Percentiles rank a stretch among this genome's conserved stretches.
Evolutionary conservation across 768 basidiomycete genomes (phyloP).

Genomic region (Tylopilus cervinicoccineus): DNA sequence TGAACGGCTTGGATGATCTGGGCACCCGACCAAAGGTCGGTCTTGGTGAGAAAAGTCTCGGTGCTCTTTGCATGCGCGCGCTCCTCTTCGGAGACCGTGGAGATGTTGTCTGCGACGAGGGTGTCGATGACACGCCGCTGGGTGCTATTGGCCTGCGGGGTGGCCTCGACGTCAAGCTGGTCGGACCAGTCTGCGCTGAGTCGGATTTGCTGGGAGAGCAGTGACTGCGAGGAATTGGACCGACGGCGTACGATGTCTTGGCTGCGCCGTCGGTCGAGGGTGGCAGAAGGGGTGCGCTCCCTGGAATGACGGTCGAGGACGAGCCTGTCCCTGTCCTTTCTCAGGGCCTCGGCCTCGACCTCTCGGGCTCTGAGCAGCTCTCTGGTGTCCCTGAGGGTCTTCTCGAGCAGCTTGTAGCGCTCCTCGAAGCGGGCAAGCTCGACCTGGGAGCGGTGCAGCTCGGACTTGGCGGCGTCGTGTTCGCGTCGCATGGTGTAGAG

Average conservation of each 20-base stretch:
- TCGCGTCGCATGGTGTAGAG: slow-evolving; percentile 46
- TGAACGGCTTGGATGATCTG: slow-evolving; percentile 76
- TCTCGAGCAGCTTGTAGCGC: slow-evolving; percentile 59
- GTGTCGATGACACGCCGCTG: slow-evolving; percentile 15
- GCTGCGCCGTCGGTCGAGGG: slow-evolving; percentile 29
- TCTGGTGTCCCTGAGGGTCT: slow-evolving; percentile 58
- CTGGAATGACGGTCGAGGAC: slow-evolving; percentile 20
- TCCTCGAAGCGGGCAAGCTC: slow-evolving; percentile 59
- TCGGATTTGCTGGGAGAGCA: slow-evolving; percentile 29
- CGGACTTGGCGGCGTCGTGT: slow-evolving; percentile 51
- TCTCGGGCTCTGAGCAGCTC: slow-evolving; percentile 57
- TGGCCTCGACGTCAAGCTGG: slow-evolving; percentile 14
- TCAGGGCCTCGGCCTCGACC: slow-evolving; percentile 54
- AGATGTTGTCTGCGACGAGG: slow-evolving; percentile 20
- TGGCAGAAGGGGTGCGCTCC: slow-evolving; percentile 18
- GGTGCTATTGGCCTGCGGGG: slow-evolving; percentile 11
- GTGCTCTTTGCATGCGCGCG: slow-evolving; percentile 52
- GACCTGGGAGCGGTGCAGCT: slow-evolving; percentile 49
- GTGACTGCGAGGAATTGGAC: slow-evolving; percentile 30
- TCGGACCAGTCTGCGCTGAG: slow-evolving; percentile 34
- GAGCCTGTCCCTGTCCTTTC: slow-evolving; percentile 34
- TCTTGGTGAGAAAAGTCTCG: slow-evolving; percentile 70
- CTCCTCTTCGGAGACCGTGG: slow-evolving; percentile 45
- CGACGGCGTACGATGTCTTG: slow-evolving; percentile 24
- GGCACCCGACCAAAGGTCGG: slow-evolving; percentile 70